Base-by-base conservation (phyloP, 805 yeast genomes). In the Wickerhamiella galacta region DNA sequence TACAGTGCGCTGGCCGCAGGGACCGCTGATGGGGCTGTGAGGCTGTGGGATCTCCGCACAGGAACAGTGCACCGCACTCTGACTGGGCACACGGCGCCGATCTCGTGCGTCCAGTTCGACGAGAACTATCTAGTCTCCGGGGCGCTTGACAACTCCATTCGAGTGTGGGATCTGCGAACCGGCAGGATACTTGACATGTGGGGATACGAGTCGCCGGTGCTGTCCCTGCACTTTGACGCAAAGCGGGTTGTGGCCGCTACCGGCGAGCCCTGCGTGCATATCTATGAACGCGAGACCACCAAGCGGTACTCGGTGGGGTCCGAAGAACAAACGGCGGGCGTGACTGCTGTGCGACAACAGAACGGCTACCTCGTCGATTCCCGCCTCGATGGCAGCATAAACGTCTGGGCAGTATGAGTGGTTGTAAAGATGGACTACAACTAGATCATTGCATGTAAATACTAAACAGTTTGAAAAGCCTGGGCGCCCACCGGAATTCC, bases 1-100 rank as follows among this genome's bases (percentile, higher is more conserved):
- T 81, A 75, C 45, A 79, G 81, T 0, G 87, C 85, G 0, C 54
- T 77, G 41, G 87, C 87, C 0, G 70, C 82, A 0, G 90, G 87
- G 32, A 72, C 83, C 0, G 70, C 70, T 12, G 87, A 77, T 51
- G 87, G 87, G 1, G 51, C 72, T 5, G 81, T 77, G 2, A 55
- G 90, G 33, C 54, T 77, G 16, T 77, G 87, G 85, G 90, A 77
- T 54, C 52, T 77, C 39, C 61, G 90, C 45, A 60, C 70, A 16
- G 82, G 82, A 3, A 75, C 70, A 40, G 28, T 40, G 7, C 39
- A 37, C 33, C 43, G 49, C 34, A 35, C 39, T 14, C 40, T 46
- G 11, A 30, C 56, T 76, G 85, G 87, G 0, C 85, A 76, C 48
- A 71, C 79, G 3, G 75, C 72, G 1, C 68, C 82, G 2, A 69